Base-by-base conservation (phyloP, 805 yeast species). In the Metschnikowia koreensis region DNA sequence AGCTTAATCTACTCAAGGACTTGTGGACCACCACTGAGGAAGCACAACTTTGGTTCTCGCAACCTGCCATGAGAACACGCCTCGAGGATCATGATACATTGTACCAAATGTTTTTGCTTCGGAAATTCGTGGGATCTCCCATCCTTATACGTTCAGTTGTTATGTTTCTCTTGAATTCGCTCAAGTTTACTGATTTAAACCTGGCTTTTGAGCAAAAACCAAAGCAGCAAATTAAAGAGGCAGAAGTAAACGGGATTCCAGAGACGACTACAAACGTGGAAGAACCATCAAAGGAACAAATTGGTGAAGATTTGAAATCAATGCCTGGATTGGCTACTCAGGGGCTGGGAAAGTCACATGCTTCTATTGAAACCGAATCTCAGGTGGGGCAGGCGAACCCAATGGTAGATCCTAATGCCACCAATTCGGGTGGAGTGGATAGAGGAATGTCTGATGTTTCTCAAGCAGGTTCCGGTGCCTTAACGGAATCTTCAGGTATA, bases 91-190 rank as follows among this genome's bases (percentile, higher is more conserved):
- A 44, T 8, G 53, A 46, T 6, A 33, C 42, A 13, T 8, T 52
- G 3, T 57, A 52, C 43, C 45, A 45, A 31, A 43, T 48, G 52
- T 59, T 59, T 40, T 41, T 59, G 44, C 50, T 51, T 11, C 52
- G 60, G 17, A 59, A 59, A 46, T 47, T 55, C n/a, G 41, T 51
- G 17, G 62, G 62, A 9, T 46, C 56, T 6, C 60, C 62, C 0
- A 40, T 59, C 0, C 17, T 45, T 15, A 38, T 46, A 3, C 29
- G 40, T 6, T 31, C 50, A 22, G 44, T 46, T 13, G 41, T 44
- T 33, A 31, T 10, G 31, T 39, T 33, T 13, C 45, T 49, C 34
- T 39, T 49, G 46, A 36, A 40, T 13, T 49, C 40, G 34, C 37
- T 49, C 11, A 49, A 44, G 44, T 15, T n/a, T 10, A 41, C 46